Conservation (phyloP, 108 stramenopile genomes). For the Fistulifera solaris region DNA sequence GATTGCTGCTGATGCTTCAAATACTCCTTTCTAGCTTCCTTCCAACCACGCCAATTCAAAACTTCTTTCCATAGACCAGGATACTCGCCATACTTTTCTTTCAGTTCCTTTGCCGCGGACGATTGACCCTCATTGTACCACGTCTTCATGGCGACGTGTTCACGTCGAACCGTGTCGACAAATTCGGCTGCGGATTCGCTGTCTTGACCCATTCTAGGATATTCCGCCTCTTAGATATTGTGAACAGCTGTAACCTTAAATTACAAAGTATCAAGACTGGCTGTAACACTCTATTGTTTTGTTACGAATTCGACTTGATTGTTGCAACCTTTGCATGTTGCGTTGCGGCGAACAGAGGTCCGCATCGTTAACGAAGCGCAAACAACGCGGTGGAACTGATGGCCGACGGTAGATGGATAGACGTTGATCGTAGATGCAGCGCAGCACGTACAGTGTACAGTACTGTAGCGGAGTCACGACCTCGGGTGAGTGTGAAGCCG, state of each 20-base stretch:
- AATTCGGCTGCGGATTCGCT: constrained; percentile 75
- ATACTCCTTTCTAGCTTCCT: constrained; percentile 56
- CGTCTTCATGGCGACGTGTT: constrained; percentile 75
- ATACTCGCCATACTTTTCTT: constrained; percentile 54
- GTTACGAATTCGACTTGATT: too few species aligned
- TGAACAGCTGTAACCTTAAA: too few species aligned
- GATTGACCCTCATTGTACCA: constrained; percentile 51
- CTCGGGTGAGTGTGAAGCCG: too few species aligned
- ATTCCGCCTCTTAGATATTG: too few species aligned
- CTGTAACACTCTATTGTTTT: too few species aligned
- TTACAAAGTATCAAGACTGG: too few species aligned
- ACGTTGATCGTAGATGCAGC: not conserved
- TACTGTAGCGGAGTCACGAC: too few species aligned
- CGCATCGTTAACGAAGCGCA: not conserved
- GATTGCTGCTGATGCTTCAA: constrained; percentile 17
- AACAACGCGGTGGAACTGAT: not conserved
- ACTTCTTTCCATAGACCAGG: constrained; percentile 80
- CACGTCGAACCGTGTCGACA: constrained; percentile 61
- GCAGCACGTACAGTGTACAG: not conserved
- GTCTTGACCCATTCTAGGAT: constrained; percentile 16
- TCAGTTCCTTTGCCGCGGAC: constrained; percentile 19
- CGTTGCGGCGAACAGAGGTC: too few species aligned
- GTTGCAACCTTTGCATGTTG: too few species aligned
- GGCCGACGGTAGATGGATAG: not conserved
- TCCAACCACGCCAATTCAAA: constrained; percentile 80